Conservation (phyloP, 148 eudicot genomes). For the Hydrangea macrophylla region DNA sequence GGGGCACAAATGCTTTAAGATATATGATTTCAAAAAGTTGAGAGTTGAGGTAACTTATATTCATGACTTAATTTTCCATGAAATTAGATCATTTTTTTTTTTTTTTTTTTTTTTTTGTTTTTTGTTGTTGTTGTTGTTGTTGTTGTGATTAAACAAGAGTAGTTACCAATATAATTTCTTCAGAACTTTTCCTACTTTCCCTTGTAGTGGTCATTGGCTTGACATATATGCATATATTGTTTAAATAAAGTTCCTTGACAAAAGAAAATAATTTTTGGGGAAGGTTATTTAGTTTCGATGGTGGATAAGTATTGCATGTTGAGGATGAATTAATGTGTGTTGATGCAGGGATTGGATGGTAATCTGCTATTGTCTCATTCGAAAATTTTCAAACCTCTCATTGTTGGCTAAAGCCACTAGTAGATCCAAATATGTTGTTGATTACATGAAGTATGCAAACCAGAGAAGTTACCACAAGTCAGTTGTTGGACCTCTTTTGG, state of each 20-base stretch:
- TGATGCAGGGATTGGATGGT: conserved; percentile 26
- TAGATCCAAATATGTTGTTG: background rate
- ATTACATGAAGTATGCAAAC: background rate
- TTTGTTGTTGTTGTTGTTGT: background rate
- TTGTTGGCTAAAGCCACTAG: conserved; percentile 3
- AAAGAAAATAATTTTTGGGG: background rate
- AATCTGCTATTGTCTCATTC: conserved; percentile 4
- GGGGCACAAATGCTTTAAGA: too few species aligned
- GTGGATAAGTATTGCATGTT: background rate
- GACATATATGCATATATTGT: background rate
- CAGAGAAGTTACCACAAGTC: conserved; percentile 6
- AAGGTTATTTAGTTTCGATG: background rate
- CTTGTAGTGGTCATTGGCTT: background rate
- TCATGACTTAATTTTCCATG: too few species aligned
- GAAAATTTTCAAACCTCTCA: conserved; percentile 8
- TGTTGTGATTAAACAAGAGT: background rate
- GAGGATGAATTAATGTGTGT: background rate
- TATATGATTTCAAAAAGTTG: too few species aligned
- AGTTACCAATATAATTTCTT: background rate
- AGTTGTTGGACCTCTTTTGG: conserved; percentile 6
- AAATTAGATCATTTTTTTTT: too few species aligned
- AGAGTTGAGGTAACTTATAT: too few species aligned
- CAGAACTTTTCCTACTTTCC: background rate
- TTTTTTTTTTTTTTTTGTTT: too few species aligned
- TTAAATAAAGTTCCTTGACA: too few species aligned